phyloP scores from a whole-genome alignment of 495 filamentous ascomycete genomes.

The Neurospora hispaniola region DNA sequence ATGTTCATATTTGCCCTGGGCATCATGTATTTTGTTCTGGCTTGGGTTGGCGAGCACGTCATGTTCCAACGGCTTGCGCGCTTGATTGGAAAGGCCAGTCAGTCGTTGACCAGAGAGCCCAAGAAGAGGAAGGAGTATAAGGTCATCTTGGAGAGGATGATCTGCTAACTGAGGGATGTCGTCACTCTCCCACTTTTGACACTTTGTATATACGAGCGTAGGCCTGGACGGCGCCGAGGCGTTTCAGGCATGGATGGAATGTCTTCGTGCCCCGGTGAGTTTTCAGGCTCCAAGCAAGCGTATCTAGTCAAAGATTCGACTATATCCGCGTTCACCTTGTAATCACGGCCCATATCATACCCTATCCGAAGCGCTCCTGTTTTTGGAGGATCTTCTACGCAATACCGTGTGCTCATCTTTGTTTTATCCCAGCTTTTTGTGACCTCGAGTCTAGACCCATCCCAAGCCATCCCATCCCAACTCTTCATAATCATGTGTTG shows the following conservation, averaged over 20 bases:
- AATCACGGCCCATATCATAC: neutral
- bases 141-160: conserved; percentile 63
- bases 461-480: neutral
- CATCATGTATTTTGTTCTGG: conserved; percentile 49
- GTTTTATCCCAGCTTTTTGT: neutral
- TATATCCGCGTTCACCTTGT: neutral
- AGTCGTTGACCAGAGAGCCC: conserved; percentile 40
- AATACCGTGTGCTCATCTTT: neutral
- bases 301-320: neutral
- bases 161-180: conserved; percentile 15
- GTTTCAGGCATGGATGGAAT: neutral
- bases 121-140: conserved; percentile 89
- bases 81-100: conserved; percentile 48
- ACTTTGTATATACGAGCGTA: neutral
- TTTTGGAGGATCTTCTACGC: neutral
- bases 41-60: conserved; percentile 60
- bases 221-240: neutral
- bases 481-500: neutral
- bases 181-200: neutral
- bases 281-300: neutral
- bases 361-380: neutral
- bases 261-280: neutral
- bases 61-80: conserved; percentile 63
- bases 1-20: conserved; percentile 58
- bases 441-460: neutral